These are phyloP conservation scores for Penicillium sp. DNA, from an alignment of 2,329 filamentous ascomycete species.

Conservation along the genomic window DNA sequence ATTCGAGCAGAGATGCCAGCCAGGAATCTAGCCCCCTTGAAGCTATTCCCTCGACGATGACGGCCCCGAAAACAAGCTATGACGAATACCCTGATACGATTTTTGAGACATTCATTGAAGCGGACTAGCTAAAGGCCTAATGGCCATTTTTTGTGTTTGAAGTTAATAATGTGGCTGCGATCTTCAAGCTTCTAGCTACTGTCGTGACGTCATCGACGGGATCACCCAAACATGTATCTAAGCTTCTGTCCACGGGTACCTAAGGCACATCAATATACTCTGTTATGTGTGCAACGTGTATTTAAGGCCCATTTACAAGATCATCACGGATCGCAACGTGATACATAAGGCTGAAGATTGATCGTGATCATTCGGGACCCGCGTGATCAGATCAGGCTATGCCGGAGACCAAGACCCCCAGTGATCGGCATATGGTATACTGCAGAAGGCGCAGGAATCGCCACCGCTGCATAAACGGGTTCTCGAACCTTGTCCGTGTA, in stretches of 20 bases:
- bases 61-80: background rate
- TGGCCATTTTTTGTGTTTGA: background rate
- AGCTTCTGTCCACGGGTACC: background rate
- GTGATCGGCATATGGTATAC: background rate
- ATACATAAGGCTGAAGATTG: background rate
- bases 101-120: conserved; percentile 14
- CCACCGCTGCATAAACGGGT: background rate
- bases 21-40: background rate
- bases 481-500: background rate
- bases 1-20: conserved; percentile 5
- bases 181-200: background rate
- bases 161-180: background rate
- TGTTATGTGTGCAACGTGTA: background rate
- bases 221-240: too few species aligned
- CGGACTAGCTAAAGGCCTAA: background rate
- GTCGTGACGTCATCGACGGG: conserved; percentile 1
- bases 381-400: background rate
- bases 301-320: background rate
- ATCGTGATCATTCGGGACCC: background rate
- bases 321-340: background rate
- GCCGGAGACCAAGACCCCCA: background rate
- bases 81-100: conserved; percentile 1
- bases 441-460: background rate
- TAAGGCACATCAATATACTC: background rate
- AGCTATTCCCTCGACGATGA: background rate